phyloP scores from a whole-genome alignment of 179 eudicot genomes.

The Camellia oleifera region DNA sequence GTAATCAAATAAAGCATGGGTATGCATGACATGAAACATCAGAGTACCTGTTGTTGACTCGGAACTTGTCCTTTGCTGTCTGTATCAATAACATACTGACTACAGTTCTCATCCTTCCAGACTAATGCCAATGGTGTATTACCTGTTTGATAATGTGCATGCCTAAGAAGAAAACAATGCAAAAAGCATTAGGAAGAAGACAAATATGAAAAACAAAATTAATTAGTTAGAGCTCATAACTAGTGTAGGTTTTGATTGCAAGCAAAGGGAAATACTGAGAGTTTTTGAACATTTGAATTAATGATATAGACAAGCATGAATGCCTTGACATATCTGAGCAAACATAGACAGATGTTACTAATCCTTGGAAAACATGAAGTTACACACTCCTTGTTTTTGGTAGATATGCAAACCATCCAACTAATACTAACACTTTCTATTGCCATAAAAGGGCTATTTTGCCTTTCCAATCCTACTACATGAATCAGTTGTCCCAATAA shows the following conservation, averaged over 20 bases:
- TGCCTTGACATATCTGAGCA: background rate
- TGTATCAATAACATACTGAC: slow-evolving; percentile 93
- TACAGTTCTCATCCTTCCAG: slow-evolving; percentile 95
- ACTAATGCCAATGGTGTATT: slow-evolving; percentile 89
- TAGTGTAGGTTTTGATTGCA: background rate
- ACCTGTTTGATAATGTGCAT: slow-evolving; percentile 93
- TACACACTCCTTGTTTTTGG: background rate
- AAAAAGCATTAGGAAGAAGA: slow-evolving; percentile 9
- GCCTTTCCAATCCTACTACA: background rate
- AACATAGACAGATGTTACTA: background rate
- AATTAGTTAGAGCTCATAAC: slow-evolving; percentile 8
- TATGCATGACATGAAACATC: background rate
- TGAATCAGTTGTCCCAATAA: background rate
- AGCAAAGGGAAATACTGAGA: background rate
- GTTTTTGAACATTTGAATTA: background rate
- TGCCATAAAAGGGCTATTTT: background rate
- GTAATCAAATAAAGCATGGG: background rate
- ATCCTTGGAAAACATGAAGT: background rate
- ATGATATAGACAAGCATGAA: background rate
- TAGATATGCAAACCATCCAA: background rate
- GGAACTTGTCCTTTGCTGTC: slow-evolving; percentile 78
- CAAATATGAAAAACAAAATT: background rate
- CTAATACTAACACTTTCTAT: background rate
- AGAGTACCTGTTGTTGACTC: slow-evolving; percentile 69
- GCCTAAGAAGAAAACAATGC: slow-evolving; percentile 38